These are phyloP conservation scores for Monilinia laxa DNA, from an alignment of 2,329 filamentous ascomycete genomes.

Conservation along the genomic window DNA sequence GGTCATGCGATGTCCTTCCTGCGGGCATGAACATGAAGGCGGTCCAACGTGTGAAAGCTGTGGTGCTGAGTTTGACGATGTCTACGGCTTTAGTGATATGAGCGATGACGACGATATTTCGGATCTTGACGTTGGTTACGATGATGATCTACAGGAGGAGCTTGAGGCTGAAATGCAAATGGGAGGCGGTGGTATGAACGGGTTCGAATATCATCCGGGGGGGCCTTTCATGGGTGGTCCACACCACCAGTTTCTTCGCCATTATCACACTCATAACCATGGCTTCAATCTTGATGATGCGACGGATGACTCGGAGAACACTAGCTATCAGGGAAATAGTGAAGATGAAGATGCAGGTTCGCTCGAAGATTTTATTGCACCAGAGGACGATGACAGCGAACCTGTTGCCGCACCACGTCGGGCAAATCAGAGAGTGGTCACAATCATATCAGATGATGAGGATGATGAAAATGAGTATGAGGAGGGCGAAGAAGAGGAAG, in stretches of 20 bases:
- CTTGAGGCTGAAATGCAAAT: not conserved
- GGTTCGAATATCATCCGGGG: not conserved
- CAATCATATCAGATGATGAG: constrained; percentile 34
- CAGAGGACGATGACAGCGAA: constrained; percentile 33
- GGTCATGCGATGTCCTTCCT: constrained; percentile 61
- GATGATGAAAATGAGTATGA: constrained; percentile 22
- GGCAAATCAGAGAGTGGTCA: constrained; percentile 23
- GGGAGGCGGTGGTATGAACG: not conserved
- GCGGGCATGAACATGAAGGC: constrained; percentile 63
- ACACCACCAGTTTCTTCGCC: constrained; percentile 9
- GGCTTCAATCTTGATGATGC: constrained; percentile 15
- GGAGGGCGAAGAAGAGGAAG: not conserved
- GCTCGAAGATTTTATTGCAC: constrained; percentile 37
- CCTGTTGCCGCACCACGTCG: constrained; percentile 13
- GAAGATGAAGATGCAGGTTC: constrained; percentile 36
- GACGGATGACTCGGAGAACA: constrained; percentile 18
- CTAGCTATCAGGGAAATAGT: constrained; percentile 25
- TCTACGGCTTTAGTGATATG: constrained; percentile 24
- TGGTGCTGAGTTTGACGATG: constrained; percentile 38
- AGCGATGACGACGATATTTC: constrained; percentile 16
- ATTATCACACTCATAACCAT: constrained; percentile 23
- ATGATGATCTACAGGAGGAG: constrained; percentile 32
- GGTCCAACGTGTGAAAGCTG: constrained; percentile 55
- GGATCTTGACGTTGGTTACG: constrained; percentile 37
- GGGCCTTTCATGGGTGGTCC: constrained; percentile 1